phyloP scores from a whole-genome alignment of 306 rosid genomes.

The Gynostemma pentaphyllum region DNA sequence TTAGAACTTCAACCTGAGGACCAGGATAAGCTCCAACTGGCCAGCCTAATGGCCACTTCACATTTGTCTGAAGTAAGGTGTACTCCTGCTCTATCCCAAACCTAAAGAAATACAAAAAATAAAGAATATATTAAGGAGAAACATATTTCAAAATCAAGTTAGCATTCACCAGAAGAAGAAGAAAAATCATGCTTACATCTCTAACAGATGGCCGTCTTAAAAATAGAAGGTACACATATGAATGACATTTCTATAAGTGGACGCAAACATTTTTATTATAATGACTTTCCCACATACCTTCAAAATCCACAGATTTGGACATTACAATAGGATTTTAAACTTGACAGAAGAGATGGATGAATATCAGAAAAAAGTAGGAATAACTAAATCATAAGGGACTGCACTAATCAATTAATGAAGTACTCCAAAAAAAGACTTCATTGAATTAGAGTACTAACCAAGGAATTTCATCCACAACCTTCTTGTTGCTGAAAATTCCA shows the following conservation, averaged over 20 bases:
- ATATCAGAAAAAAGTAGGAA: background rate
- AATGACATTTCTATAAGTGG: background rate
- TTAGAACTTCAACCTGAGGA: conserved; percentile 62
- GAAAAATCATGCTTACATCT: background rate
- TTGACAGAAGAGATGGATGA: background rate
- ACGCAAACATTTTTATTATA: background rate
- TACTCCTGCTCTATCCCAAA: conserved; percentile 97
- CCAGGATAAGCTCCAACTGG: conserved; percentile 98
- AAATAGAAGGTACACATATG: background rate
- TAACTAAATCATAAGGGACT: background rate
- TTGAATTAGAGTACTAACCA: conserved; percentile 33
- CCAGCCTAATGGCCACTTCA: conserved; percentile 98
- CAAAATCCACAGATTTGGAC: background rate
- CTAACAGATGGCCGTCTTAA: background rate
- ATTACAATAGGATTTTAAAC: background rate
- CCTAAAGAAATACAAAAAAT: conserved; percentile 33
- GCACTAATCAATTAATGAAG: background rate
- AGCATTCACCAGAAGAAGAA: background rate
- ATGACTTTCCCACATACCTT: background rate
- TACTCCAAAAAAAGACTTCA: background rate
- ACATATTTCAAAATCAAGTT: too few species aligned
- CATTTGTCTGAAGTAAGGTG: conserved; percentile 82
- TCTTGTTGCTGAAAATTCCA: conserved; percentile 64
- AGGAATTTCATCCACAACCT: conserved; percentile 69
- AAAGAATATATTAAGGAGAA: too few species aligned